Evolutionary conservation across 225 moss, liverwort and hornwort genomes (phyloP), one percentile per base, ranked within the genome.

Genomic region (Ulota crispa): DNA sequence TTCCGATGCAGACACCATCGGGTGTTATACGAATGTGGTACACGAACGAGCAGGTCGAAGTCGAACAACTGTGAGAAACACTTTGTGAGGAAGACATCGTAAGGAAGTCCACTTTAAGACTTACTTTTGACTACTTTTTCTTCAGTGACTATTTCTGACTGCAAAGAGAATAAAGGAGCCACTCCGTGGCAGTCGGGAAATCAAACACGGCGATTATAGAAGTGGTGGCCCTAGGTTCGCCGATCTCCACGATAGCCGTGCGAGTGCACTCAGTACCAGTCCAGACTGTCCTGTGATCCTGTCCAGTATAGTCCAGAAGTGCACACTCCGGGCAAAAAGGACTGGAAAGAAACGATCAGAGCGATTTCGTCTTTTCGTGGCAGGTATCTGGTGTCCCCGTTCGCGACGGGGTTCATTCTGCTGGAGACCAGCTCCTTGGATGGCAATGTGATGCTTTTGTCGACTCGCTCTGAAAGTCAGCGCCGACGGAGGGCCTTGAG

Each of bases 101-200:
- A 54, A 82, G 68, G 15, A 28, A 13, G 69, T 62, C 43, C 24
- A 34, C 85, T 78, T 78, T 54, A 60, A 9, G 78, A 78, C 82
- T 24, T 24, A 12, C 82, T 86, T 86, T 86, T 61, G 82, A 53
- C 54, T 27, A 54, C 63, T 16, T 23, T 36, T 8, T 0, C 34
- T 21, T 4, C 34, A 27, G 21, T 10, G 16, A 59, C 50, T 63
- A 62, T 74, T 3, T 56, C 67, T 82, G 86, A 86, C 78, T 82
- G 21, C 27, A 32, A 20, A 45, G 45, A 14, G 45, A 45, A 45
- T 45, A 45, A 36, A n/a, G 39, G 19, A 37, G 8, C 6, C 16
- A 1, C 12, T 0, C 13, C 21, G 54, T 64, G 28, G 73, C 52
- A 16, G 55, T 11, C 39, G 9, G 8, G 45, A 28, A 14, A 5